A percentile compares a stretch with the other conserved stretches of the same genome.
Evolutionary conservation across 1,284 basidiomycete species (phyloP).

Genomic region (Moesziomyces parantarcticus): DNA sequence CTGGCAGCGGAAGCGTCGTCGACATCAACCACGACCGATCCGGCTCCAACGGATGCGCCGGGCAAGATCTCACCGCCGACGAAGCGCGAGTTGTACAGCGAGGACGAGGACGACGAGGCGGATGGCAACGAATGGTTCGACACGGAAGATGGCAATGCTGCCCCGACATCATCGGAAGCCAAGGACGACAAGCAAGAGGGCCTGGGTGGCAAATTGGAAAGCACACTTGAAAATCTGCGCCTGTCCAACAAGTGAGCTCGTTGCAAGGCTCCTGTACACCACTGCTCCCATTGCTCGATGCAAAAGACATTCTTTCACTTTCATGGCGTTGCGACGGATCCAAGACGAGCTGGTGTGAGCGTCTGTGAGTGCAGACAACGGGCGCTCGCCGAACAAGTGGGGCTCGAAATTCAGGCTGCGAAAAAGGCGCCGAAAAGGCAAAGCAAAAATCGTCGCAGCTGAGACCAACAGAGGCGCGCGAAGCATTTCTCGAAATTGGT

Average conservation of each 20-base stretch:
- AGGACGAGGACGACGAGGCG: slow-evolving; percentile 29
- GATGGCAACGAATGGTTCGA: slow-evolving; percentile 33
- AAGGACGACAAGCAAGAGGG: slow-evolving; percentile 19
- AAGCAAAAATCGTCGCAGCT: neutral
- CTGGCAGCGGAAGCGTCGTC: slow-evolving; percentile 13
- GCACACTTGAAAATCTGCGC: neutral
- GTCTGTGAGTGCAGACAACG: no score
- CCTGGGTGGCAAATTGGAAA: slow-evolving; percentile 27
- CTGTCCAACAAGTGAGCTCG: neutral
- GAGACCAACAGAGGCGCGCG: neutral
- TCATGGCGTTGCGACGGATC: no score
- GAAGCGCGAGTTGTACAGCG: slow-evolving; percentile 51
- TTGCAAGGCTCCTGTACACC: no score
- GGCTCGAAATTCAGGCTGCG: neutral
- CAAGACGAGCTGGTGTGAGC: no score
- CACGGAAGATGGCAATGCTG: slow-evolving; percentile 32
- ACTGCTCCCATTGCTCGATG: no score
- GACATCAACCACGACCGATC: neutral
- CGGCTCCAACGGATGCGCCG: slow-evolving; percentile 10
- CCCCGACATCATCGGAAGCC: neutral
- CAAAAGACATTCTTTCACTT: no score
- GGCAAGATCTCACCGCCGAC: slow-evolving; percentile 46
- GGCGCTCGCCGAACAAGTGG: no score
- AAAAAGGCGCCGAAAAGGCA: neutral
- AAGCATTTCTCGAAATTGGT: neutral